Conservation (phyloP, 352 stramenopile species). For the Phytophthora foliorum region DNA sequence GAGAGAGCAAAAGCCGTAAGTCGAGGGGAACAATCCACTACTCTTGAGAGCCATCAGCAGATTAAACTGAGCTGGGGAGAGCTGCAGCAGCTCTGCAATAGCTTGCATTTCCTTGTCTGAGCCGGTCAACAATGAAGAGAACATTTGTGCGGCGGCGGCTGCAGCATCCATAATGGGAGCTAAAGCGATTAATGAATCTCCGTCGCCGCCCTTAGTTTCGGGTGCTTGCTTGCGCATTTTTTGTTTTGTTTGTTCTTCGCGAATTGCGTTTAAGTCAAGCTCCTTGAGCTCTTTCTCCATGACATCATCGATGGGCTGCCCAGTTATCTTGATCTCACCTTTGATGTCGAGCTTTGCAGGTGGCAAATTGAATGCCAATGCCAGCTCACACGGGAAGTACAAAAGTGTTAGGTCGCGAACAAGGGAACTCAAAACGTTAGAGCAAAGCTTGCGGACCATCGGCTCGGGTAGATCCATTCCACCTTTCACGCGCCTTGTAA, state of each 20-base stretch:
- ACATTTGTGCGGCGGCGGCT: slow-evolving; percentile 46
- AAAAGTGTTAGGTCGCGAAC: slow-evolving; percentile 66
- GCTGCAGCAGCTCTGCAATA: slow-evolving; percentile 55
- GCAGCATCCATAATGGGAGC: slow-evolving; percentile 42
- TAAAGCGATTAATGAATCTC: slow-evolving; percentile 6
- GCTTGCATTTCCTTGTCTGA: slow-evolving; percentile 59
- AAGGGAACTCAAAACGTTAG: slow-evolving; percentile 68
- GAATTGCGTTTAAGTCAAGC: slow-evolving; percentile 31
- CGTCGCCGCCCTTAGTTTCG: background rate
- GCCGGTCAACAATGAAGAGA: slow-evolving; percentile 43
- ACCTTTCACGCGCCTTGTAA: slow-evolving; percentile 69
- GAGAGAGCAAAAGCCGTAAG: slow-evolving; percentile 60
- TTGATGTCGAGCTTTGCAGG: slow-evolving; percentile 71
- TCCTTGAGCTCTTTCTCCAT: slow-evolving; percentile 58
- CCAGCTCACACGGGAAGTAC: slow-evolving; percentile 78
- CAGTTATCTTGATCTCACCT: slow-evolving; percentile 62
- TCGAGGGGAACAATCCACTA: slow-evolving; percentile 51
- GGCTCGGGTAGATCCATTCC: slow-evolving; percentile 77
- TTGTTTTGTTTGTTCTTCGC: slow-evolving; percentile 23
- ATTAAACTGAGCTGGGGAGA: slow-evolving; percentile 72
- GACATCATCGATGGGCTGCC: slow-evolving; percentile 64
- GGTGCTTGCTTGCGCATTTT: slow-evolving; percentile 23
- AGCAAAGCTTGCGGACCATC: slow-evolving; percentile 78
- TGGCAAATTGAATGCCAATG: slow-evolving; percentile 59
- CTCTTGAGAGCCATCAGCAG: slow-evolving; percentile 67